Percentiles rank a stretch among this genome's conserved stretches.
These are phyloP conservation scores for Neopestalotiopsis sp. DNA, from an alignment of 2,329 filamentous ascomycete species.

Conservation along the genomic window DNA sequence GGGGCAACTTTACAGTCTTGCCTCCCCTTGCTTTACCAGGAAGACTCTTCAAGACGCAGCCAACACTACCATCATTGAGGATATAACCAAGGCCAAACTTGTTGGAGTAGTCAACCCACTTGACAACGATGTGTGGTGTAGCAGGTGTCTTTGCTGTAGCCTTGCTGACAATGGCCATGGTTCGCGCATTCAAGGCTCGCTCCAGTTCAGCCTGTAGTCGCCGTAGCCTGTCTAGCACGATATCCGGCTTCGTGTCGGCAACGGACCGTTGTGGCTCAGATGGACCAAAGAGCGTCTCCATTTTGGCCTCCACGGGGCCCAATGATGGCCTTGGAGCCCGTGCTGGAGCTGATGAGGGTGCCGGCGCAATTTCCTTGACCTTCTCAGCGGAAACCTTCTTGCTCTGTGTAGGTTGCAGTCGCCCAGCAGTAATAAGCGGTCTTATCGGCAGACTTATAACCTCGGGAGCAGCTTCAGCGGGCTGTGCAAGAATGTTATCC, in stretches of 20 bases:
- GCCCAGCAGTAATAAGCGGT: conserved; percentile 21
- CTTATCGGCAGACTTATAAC: conserved; percentile 21
- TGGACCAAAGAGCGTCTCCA: conserved; percentile 58
- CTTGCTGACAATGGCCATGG: conserved; percentile 65
- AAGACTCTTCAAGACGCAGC: conserved; percentile 68
- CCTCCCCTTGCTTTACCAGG: conserved; percentile 53
- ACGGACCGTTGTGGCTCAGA: conserved; percentile 56
- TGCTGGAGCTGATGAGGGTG: conserved; percentile 14
- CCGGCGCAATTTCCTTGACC: conserved; percentile 18
- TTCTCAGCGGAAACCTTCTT: conserved; percentile 16
- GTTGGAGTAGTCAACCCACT: conserved; percentile 90
- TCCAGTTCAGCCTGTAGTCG: conserved; percentile 66
- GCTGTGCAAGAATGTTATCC: conserved; percentile 27
- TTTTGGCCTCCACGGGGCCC: not conserved
- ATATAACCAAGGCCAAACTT: conserved; percentile 87
- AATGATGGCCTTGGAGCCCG: not conserved
- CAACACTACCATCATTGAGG: conserved; percentile 79
- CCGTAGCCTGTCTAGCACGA: conserved; percentile 59
- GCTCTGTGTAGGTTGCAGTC: conserved; percentile 11
- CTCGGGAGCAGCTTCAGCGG: conserved; percentile 22
- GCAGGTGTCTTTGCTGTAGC: conserved; percentile 50
- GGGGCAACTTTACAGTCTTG: conserved; percentile 61
- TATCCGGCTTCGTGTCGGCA: conserved; percentile 60
- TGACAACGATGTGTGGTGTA: conserved; percentile 69
- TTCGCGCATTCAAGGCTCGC: conserved; percentile 65